Evolutionary conservation across 2,329 filamentous ascomycete genomes (phyloP).

Genomic region (Aspergillus intermedius): DNA sequence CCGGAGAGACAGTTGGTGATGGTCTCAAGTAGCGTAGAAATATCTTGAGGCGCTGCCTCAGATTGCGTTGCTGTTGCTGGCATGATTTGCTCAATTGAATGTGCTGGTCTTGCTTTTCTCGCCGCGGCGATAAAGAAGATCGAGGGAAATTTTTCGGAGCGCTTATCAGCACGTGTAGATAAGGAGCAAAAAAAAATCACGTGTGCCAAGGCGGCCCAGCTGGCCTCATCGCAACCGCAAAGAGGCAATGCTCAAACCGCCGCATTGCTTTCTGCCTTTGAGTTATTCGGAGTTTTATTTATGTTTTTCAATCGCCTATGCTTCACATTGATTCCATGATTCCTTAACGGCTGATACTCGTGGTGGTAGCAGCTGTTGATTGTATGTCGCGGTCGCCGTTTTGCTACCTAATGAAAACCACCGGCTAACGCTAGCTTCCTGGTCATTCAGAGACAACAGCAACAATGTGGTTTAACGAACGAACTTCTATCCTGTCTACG

Average conservation of each 20-base stretch:
- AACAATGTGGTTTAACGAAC: slow-evolving; percentile 33
- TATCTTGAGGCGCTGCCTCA: slow-evolving; percentile 16
- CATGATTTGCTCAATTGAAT: slow-evolving; percentile 13
- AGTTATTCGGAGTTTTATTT: too few species aligned
- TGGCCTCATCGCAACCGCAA: slow-evolving; percentile 9
- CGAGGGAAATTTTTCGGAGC: slow-evolving; percentile 14
- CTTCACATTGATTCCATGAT: slow-evolving; percentile 5
- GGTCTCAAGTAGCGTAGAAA: slow-evolving; percentile 28
- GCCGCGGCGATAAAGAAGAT: slow-evolving; percentile 1
- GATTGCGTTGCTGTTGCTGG: slow-evolving; percentile 16
- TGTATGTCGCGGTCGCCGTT: slow-evolving; percentile 9
- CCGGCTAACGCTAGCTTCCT: slow-evolving; percentile 2
- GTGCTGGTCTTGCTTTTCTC: not conserved
- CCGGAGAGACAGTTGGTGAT: slow-evolving; percentile 30
- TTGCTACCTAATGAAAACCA: not conserved
- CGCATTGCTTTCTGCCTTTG: not conserved
- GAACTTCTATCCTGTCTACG: slow-evolving; percentile 23
- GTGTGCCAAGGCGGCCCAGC: slow-evolving; percentile 12
- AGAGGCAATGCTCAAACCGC: not conserved
- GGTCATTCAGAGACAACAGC: slow-evolving; percentile 7
- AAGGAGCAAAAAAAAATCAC: slow-evolving; percentile 6
- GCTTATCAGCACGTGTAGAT: slow-evolving; percentile 21
- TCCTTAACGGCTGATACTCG: slow-evolving; percentile 4
- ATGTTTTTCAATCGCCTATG: not conserved
- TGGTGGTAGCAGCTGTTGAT: slow-evolving; percentile 15